phyloP scores from a whole-genome alignment of 106 monocot species.

The Apostasia shenzhenica region DNA sequence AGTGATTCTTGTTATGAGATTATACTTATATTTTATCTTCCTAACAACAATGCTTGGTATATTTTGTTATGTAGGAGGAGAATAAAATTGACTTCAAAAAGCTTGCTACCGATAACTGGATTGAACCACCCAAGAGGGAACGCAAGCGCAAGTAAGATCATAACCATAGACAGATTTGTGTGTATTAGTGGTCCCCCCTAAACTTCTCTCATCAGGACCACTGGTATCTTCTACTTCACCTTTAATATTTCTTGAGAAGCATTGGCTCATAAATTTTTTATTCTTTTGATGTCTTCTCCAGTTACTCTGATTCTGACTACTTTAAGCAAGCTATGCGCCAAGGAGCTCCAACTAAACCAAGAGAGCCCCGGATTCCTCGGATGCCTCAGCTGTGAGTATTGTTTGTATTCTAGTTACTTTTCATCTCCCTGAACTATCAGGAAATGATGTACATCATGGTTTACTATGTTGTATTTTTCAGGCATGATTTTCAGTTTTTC shows the following conservation, averaged over 20 bases:
- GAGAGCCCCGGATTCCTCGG: conserved; percentile 84
- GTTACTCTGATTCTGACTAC: conserved; percentile 95
- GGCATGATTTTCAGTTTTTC: conserved; percentile 99
- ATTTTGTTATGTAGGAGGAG: conserved; percentile 46
- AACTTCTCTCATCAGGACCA: neutral
- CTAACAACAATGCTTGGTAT: conserved; percentile 7
- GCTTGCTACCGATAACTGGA: conserved; percentile 88
- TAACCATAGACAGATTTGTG: neutral
- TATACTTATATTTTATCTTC: neutral
- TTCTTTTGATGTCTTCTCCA: conserved; percentile 11
- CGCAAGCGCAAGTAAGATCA: conserved; percentile 81
- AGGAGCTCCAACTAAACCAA: conserved; percentile 82
- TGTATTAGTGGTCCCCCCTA: neutral
- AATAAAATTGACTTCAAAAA: conserved; percentile 85
- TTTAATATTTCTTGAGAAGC: neutral
- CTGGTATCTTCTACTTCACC: neutral
- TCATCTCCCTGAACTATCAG: neutral
- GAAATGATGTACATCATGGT: neutral
- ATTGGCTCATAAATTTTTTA: neutral
- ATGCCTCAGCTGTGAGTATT: conserved; percentile 92
- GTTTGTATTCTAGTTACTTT: neutral
- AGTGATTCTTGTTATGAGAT: neutral
- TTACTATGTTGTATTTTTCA: conserved; percentile 24
- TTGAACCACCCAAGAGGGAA: conserved; percentile 87
- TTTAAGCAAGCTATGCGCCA: conserved; percentile 92